Conservation (phyloP, 352 stramenopile genomes). For the Pythium rishiriense region DNA sequence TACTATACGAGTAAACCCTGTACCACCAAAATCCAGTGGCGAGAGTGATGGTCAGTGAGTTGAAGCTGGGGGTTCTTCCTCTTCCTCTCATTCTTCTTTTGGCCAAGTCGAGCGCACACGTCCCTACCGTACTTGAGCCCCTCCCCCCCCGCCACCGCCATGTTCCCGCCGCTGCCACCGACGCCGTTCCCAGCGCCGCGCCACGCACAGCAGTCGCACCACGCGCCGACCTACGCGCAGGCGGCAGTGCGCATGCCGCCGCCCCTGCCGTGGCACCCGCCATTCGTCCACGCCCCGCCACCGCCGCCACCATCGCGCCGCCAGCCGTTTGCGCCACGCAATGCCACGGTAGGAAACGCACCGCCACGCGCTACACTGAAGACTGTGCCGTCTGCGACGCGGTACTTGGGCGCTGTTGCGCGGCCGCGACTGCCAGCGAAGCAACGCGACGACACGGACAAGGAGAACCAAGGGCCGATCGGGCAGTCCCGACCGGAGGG, state of each 20-base stretch:
- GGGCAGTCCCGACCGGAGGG: neutral
- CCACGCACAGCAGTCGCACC: neutral
- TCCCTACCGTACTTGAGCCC: neutral
- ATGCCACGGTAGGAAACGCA: neutral
- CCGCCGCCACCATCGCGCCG: neutral
- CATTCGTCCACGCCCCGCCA: neutral
- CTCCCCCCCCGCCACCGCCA: neutral
- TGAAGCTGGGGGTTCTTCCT: slow-evolving; percentile 5
- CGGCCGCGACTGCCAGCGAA: neutral
- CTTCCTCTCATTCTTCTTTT: slow-evolving; percentile 5
- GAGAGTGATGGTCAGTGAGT: slow-evolving; percentile 24
- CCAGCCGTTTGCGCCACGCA: slow-evolving; percentile 1
- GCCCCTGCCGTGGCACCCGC: slow-evolving; percentile 2
- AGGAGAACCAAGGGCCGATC: neutral
- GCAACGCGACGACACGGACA: neutral
- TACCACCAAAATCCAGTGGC: neutral
- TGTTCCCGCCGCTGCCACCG: slow-evolving; percentile 16
- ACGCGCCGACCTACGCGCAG: neutral
- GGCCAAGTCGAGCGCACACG: neutral
- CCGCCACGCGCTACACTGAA: too few species aligned
- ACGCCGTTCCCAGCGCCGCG: neutral
- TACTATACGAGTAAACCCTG: too few species aligned
- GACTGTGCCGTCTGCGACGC: neutral
- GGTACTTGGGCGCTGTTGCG: neutral
- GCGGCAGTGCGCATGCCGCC: slow-evolving; percentile 1